Conservation (phyloP, 2,329 filamentous ascomycete species). For the Leptodontidium sp. region DNA sequence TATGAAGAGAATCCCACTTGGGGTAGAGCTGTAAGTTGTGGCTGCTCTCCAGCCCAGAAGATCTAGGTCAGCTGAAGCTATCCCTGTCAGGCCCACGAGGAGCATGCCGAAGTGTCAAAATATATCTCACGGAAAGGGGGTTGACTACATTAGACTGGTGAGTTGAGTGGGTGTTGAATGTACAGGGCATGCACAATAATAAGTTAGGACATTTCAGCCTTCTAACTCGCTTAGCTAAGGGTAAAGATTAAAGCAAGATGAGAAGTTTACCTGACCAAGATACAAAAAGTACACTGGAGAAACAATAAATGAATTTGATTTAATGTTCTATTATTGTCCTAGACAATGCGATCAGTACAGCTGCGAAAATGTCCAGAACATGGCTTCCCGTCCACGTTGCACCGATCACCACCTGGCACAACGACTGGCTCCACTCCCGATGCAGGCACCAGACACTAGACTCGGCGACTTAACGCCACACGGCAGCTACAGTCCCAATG, state of each 20-base stretch:
- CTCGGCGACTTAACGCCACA: neutral
- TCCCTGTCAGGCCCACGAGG: neutral
- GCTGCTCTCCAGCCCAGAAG: neutral
- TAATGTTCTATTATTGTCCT: neutral
- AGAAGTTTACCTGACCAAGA: neutral
- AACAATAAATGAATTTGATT: neutral
- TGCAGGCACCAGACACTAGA: constrained; percentile 5
- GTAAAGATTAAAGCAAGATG: too few relatives aligned
- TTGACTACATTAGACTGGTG: neutral
- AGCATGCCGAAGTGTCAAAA: neutral
- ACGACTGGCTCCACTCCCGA: neutral
- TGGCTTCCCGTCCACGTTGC: neutral
- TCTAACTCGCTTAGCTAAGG: too few relatives aligned
- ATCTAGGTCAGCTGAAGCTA: constrained; percentile 4
- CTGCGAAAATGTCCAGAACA: neutral
- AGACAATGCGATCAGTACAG: neutral
- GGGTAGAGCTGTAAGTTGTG: neutral
- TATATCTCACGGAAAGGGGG: too few relatives aligned
- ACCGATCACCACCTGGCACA: neutral
- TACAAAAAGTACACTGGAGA: neutral
- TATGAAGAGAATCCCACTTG: neutral
- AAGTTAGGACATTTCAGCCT: neutral
- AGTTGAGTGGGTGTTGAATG: neutral
- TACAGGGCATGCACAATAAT: neutral
- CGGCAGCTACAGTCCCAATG: neutral